Base-by-base conservation (phyloP, 257 asterid species). In the Haberlea rhodopensis region DNA sequence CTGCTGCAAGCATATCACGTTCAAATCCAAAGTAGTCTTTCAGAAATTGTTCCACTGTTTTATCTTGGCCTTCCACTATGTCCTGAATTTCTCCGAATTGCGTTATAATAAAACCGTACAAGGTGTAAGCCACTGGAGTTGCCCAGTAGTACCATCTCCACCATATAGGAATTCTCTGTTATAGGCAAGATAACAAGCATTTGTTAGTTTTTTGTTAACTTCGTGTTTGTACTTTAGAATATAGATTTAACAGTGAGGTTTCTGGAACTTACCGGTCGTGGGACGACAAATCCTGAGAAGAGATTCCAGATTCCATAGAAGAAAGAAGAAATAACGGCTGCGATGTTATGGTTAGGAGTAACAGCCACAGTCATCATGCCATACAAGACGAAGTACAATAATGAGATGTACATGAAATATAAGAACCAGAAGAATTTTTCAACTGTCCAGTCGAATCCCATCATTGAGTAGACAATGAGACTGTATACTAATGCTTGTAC, bases 131-230 rank as follows among this genome's bases (percentile, higher is more conserved):
- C 7, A 75, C 60, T 0, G 86, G 86, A 58, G 73, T 77, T 0
- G 68, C 26, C 19, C 71, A 75, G 29, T 64, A 78, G 75, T 72
- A 72, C 86, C 86, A 81, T 55, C 77, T 77, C 86, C 81, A 78
- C 86, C 83, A 81, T 46, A 81, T 67, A 10, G 83, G 86, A 16
- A 75, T 78, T 10, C 77, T 73, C 83, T 81, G 79, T 61, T 29
- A 62, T 37, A 5, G 32, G 58, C 65, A 66, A 66, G 49, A 32
- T 24, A 32, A 31, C 37, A 23, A 59, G 19, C 57, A 52, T 19
- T 19, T 19, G 0, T 18, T 57, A 57, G 20, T 32, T 8, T n/a
- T 11, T 57, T 23, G 22, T 34, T 11, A 27, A 22, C 43, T 19
- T 5, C 9, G 3, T 23, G 20, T 8, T 59, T 3, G 3, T 22